Evolutionary conservation across 305 asterid genomes (phyloP).

Genomic region (Fraxinus floribunda): DNA sequence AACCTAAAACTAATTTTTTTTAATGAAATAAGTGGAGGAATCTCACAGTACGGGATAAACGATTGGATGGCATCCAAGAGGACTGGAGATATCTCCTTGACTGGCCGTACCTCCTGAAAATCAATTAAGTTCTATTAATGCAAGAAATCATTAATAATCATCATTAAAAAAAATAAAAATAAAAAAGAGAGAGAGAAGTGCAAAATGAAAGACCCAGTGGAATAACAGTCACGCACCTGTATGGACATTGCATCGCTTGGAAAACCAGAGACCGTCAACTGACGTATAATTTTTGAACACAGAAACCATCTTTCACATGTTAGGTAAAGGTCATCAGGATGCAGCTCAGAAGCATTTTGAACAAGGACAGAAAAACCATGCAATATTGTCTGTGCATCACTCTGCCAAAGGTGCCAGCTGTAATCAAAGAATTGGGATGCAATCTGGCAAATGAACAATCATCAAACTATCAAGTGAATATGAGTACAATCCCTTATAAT

Average conservation of each 20-base stretch:
- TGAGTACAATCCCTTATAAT: constrained; percentile 4
- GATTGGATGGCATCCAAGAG: constrained; percentile 80
- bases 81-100: constrained; percentile 82
- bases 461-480: constrained; percentile 26
- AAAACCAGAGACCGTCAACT: constrained; percentile 78
- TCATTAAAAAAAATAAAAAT: not conserved
- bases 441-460: constrained; percentile 70
- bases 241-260: constrained; percentile 69
- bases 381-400: constrained; percentile 72
- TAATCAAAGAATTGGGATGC: constrained; percentile 88
- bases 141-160: constrained; percentile 15
- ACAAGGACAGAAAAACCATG: constrained; percentile 70
- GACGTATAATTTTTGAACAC: constrained; percentile 83
- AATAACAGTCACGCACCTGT: constrained; percentile 46
- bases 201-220: constrained; percentile 6
- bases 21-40: constrained; percentile 24
- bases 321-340: constrained; percentile 68
- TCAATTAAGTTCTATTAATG: constrained; percentile 27
- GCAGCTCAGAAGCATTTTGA: constrained; percentile 67
- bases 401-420: constrained; percentile 99
- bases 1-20: not conserved
- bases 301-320: constrained; percentile 96
- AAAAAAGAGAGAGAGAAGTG: not conserved
- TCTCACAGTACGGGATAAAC: constrained; percentile 79
- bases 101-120: constrained; percentile 81